Evolutionary conservation across 164 flowering plant genomes (phyloP).

Genomic region (Macadamia tetraphylla): DNA sequence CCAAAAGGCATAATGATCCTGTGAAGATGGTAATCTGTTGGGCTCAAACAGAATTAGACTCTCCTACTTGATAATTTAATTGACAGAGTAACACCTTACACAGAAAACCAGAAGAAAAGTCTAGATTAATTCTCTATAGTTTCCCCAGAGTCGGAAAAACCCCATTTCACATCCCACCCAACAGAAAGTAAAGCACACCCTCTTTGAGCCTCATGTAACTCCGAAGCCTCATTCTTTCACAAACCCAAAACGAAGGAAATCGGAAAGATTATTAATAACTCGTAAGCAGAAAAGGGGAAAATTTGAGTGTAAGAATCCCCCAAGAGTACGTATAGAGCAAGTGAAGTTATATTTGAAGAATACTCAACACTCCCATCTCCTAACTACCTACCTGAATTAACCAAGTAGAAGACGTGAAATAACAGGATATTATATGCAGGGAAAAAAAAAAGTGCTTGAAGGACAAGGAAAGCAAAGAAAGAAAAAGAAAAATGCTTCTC

Average conservation of each 20-base stretch:
- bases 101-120: conserved; percentile 1
- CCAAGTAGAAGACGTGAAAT: neutral
- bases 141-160: too few species aligned
- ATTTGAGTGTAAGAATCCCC: conserved; percentile 19
- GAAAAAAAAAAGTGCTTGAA: neutral
- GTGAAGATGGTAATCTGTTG: conserved; percentile 1
- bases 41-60: neutral
- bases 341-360: conserved; percentile 25
- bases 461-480: neutral
- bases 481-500: neutral
- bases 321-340: conserved; percentile 39
- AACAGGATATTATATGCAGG: neutral
- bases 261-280: neutral
- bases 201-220: neutral
- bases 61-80: conserved; percentile 1
- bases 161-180: neutral
- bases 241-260: conserved; percentile 1
- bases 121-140: too few species aligned
- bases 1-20: conserved; percentile 49
- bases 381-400: neutral
- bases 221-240: neutral
- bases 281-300: neutral
- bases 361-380: conserved; percentile 19
- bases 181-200: neutral
- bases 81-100: conserved; percentile 2